Evolutionary conservation across 495 filamentous ascomycete species (phyloP), one percentile per base, ranked within the genome.

Genomic region (Aspergillus olivimuriae): DNA sequence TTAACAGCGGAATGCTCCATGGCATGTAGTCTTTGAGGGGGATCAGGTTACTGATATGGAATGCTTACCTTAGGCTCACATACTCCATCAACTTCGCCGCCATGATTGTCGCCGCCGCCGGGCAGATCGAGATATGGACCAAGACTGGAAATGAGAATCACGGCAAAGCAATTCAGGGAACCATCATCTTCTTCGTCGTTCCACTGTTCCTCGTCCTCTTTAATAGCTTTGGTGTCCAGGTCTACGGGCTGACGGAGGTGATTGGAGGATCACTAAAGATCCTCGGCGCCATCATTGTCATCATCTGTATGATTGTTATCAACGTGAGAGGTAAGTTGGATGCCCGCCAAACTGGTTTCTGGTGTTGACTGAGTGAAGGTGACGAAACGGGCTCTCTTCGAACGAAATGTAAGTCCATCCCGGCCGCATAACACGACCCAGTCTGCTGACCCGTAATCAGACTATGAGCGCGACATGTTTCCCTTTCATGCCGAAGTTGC

Each of bases 1-100:
- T n/a, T n/a, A n/a, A n/a, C n/a, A n/a, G n/a, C n/a, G n/a, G n/a
- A n/a, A n/a, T n/a, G n/a, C n/a, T n/a, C n/a, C 18, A 11, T 28
- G 6, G 24, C 24, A 28, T 28, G 11, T 28, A 28, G 6, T 6
- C 24, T 28, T n/a, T n/a, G n/a, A n/a, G n/a, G n/a, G n/a, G n/a
- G n/a, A n/a, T n/a, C n/a, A n/a, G n/a, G n/a, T n/a, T n/a, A n/a
- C n/a, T n/a, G n/a, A n/a, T n/a, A n/a, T n/a, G n/a, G n/a, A n/a
- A n/a, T n/a, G n/a, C 24, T 28, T 28, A 28, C 24, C 11, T 6
- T 28, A 75, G 69, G 72, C 65, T 74, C 41, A 64, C 65, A 1
- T 74, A 66, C 36, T 62, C 71, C 0, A 56, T 70, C 12, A 58
- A 51, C 2, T 73, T 66, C 37, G 61, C 67, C 0, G 58, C 66